Evolutionary conservation across 2,329 filamentous ascomycete species (phyloP).

Genomic region (Aspergillus puulaauensis): DNA sequence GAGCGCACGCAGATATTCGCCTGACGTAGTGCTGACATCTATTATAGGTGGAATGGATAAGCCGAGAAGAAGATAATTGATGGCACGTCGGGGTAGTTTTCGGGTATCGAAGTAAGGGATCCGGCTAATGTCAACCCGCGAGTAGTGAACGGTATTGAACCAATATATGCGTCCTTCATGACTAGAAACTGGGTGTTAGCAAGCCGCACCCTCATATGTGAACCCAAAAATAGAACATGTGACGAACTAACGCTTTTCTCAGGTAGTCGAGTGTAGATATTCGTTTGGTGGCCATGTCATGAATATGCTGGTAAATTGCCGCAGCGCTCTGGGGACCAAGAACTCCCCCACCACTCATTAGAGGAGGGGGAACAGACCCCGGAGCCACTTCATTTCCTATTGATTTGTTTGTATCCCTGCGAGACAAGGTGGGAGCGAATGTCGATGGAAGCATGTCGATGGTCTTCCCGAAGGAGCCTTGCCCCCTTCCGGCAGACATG

Average conservation of each 20-base stretch:
- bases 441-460: constrained; percentile 33
- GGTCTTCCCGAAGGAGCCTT: not conserved
- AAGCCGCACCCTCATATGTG: not conserved
- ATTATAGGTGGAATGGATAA: constrained; percentile 86
- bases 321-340: constrained; percentile 52
- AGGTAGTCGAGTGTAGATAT: constrained; percentile 94
- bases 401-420: constrained; percentile 37
- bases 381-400: constrained; percentile 26
- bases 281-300: constrained; percentile 84
- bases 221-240: not conserved
- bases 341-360: constrained; percentile 32
- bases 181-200: constrained; percentile 46
- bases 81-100: constrained; percentile 84
- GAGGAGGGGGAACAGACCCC: constrained; percentile 29
- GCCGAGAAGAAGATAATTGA: constrained; percentile 89
- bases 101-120: constrained; percentile 83
- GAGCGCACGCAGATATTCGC: constrained; percentile 84
- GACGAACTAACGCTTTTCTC: constrained; percentile 73
- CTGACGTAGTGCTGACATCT: constrained; percentile 74
- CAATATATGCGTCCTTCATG: constrained; percentile 95
- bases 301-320: constrained; percentile 66
- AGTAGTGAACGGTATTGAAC: constrained; percentile 96
- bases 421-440: constrained; percentile 32
- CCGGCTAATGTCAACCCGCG: constrained; percentile 72
- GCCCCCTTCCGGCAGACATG: not conserved